Conservation (phyloP, 257 asterid species). For the Eucommia ulmoides region DNA sequence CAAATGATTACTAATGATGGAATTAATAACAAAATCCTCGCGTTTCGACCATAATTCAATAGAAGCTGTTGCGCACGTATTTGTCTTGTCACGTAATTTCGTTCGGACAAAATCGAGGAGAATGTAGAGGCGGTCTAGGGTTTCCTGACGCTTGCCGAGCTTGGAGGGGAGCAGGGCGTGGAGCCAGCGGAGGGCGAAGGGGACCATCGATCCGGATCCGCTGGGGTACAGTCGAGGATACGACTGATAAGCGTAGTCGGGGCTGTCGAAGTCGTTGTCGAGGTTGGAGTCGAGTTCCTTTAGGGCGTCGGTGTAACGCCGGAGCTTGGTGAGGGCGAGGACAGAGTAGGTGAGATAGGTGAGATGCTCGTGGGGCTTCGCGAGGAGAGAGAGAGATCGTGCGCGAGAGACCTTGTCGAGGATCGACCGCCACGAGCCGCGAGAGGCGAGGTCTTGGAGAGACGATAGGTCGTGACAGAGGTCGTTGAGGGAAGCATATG, state of each 20-base stretch:
- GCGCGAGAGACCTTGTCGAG: constrained; percentile 84
- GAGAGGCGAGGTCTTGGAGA: constrained; percentile 80
- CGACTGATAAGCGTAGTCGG: constrained; percentile 42
- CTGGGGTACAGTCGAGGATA: constrained; percentile 69
- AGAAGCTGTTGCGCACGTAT: constrained; percentile 15
- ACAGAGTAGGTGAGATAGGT: constrained; percentile 77
- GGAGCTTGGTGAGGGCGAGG: constrained; percentile 74
- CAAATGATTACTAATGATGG: constrained; percentile 77
- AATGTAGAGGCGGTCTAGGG: constrained; percentile 69
- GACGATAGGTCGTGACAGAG: constrained; percentile 63
- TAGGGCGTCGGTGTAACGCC: constrained; percentile 76
- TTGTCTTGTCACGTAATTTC: constrained; percentile 13
- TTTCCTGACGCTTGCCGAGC: constrained; percentile 54
- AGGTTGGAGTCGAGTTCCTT: constrained; percentile 54
- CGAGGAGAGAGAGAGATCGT: constrained; percentile 63
- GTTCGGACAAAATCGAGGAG: constrained; percentile 52
- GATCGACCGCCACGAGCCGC: constrained; percentile 90
- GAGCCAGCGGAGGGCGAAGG: constrained; percentile 86
- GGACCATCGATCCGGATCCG: constrained; percentile 69
- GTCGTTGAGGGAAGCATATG: constrained; percentile 54
- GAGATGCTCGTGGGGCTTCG: constrained; percentile 83
- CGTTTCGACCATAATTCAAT: constrained; percentile 51
- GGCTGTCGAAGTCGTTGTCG: constrained; percentile 38
- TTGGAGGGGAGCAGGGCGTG: constrained; percentile 74
- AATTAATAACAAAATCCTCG: constrained; percentile 46